Percentiles rank a stretch among this genome's conserved stretches.
phyloP scores from a whole-genome alignment of 2,329 filamentous ascomycete genomes.

The Emericellopsis cladophorae region DNA sequence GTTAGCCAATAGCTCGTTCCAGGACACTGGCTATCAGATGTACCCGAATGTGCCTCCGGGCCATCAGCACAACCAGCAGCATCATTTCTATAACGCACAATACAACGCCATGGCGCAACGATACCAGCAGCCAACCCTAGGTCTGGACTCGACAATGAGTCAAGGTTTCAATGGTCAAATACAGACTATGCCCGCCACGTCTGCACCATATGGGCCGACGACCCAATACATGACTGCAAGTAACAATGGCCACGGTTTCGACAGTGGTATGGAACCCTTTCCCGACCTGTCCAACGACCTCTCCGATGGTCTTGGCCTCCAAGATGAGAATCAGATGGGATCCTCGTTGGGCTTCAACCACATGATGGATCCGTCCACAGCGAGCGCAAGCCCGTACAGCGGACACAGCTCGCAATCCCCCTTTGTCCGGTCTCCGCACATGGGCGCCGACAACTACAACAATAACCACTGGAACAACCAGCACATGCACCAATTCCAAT shows the following conservation, averaged over 20 bases:
- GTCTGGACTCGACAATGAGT: constrained; percentile 10
- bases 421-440: constrained; percentile 20
- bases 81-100: constrained; percentile 12
- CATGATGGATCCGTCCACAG: constrained; percentile 17
- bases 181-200: constrained; percentile 11
- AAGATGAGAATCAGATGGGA: constrained; percentile 12
- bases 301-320: constrained; percentile 17
- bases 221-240: constrained; percentile 12
- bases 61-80: constrained; percentile 10
- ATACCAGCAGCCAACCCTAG: constrained; percentile 12
- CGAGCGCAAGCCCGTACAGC: constrained; percentile 21
- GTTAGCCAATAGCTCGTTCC: background rate
- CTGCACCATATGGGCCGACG: constrained; percentile 9
- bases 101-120: constrained; percentile 13
- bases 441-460: constrained; percentile 9
- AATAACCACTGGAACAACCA: constrained; percentile 13
- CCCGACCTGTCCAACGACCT: constrained; percentile 12
- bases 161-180: constrained; percentile 12
- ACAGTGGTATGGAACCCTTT: constrained; percentile 15
- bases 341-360: constrained; percentile 16
- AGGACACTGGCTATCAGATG: constrained; percentile 1
- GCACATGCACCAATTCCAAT: constrained; percentile 8
- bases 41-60: constrained; percentile 7
- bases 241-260: constrained; percentile 4
- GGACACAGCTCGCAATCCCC: constrained; percentile 21